These are phyloP conservation scores for Polygonum maritimum DNA, from an alignment of 148 eudicot genomes.

Conservation along the genomic window DNA sequence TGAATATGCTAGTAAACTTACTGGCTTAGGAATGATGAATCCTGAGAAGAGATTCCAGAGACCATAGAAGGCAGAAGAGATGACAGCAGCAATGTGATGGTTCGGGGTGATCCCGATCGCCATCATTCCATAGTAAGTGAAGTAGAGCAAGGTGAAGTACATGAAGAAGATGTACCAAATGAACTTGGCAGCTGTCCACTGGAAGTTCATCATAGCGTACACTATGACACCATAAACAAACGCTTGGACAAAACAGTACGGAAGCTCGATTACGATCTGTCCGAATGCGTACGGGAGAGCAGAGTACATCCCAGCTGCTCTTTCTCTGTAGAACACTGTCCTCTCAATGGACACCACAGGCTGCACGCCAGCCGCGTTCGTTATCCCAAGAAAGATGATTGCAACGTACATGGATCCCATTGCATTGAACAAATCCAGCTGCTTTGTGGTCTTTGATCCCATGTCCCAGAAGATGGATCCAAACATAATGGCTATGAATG, in stretches of 20 bases:
- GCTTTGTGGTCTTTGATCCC: conserved; percentile 26
- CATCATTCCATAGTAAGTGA: conserved; percentile 39
- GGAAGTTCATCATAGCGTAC: conserved; percentile 22
- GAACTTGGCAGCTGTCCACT: conserved; percentile 27
- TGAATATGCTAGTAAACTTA: conserved; percentile 12
- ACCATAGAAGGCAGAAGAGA: conserved; percentile 15
- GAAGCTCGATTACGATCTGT: conserved; percentile 26
- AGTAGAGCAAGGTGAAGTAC: conserved; percentile 20
- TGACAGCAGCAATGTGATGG: conserved; percentile 16
- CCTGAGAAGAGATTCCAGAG: conserved; percentile 33
- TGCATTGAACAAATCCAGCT: conserved; percentile 5
- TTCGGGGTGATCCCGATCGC: conserved; percentile 19
- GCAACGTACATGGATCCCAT: conserved; percentile 7
- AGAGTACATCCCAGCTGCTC: conserved; percentile 13
- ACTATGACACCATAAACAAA: conserved; percentile 18
- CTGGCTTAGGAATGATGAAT: conserved; percentile 24
- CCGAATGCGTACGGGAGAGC: conserved; percentile 8
- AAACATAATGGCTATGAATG: conserved; percentile 39
- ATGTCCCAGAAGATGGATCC: conserved; percentile 54
- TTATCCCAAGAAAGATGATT: conserved; percentile 3
- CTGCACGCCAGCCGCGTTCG: not conserved
- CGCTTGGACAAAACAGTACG: conserved; percentile 22
- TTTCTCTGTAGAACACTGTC: conserved; percentile 10
- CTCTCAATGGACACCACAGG: conserved; percentile 6
- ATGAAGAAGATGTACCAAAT: conserved; percentile 20